Conservation (phyloP, 345 rosid species). For the Rubroshorea leprosula region DNA sequence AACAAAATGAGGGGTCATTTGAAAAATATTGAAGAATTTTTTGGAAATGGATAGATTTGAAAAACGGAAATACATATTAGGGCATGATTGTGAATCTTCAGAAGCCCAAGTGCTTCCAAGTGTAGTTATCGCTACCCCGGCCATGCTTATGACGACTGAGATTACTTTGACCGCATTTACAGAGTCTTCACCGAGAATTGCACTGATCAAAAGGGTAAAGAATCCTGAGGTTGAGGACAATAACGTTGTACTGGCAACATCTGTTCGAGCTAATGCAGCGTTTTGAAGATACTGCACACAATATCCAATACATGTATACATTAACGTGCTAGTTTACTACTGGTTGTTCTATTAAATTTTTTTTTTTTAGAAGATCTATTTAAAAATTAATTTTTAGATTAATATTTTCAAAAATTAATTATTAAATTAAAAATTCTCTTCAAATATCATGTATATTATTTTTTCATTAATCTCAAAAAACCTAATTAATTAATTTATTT, state of each 20-base stretch:
- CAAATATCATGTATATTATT: too few relatives aligned
- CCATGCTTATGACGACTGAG: conserved; percentile 37
- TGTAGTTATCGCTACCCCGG: conserved; percentile 45
- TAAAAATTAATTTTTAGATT: too few relatives aligned
- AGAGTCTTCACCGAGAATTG: conserved; percentile 36
- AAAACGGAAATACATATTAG: conserved; percentile 12
- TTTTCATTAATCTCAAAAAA: too few relatives aligned
- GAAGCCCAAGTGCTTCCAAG: conserved; percentile 35
- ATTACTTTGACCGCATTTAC: conserved; percentile 30
- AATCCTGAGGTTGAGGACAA: conserved; percentile 43
- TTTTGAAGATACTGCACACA: conserved; percentile 42
- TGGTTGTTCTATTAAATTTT: too few relatives aligned
- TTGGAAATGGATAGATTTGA: background rate
- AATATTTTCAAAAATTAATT: too few relatives aligned
- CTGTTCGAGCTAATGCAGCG: conserved; percentile 43
- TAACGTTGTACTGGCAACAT: conserved; percentile 36
- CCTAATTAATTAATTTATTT: too few relatives aligned
- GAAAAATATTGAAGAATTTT: too few relatives aligned
- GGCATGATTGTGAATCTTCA: conserved; percentile 18
- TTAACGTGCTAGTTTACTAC: too few relatives aligned
- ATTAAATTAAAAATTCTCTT: background rate
- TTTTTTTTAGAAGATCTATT: too few relatives aligned
- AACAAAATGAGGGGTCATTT: background rate
- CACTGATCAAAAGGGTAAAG: conserved; percentile 48
- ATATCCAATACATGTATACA: too few relatives aligned